Base-by-base conservation (phyloP, 2,329 filamentous ascomycete genomes). In the Calonectria leucothoes region DNA sequence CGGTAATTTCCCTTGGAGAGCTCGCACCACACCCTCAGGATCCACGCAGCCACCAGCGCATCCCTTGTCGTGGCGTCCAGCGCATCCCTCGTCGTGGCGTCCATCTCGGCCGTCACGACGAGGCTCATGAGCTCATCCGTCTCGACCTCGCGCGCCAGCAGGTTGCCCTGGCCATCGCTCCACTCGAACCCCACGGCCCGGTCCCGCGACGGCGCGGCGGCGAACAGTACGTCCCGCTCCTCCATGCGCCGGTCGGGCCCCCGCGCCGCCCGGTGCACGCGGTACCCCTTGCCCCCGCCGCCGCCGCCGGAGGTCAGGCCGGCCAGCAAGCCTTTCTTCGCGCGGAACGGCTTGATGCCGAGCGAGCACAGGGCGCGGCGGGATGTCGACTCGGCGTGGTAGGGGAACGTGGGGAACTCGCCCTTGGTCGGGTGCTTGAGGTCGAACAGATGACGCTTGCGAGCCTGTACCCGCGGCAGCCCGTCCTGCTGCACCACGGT, bases 31-130 rank as follows among this genome's bases (percentile, higher is more conserved):
- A 83, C 66, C 61, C 82, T 80, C 61, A 83, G 57, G 65, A 84
- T 78, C 84, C 84, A 85, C 11, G 83, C 82, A 5, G 80, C 77
- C 11, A 83, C 83, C 25, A 85, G 79, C 6, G 82, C 83, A 66
- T 85, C 84, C 5, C 83, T 76, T 71, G 75, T 65, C 11, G 75
- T 75, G 6, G 68, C 67, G 23, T 74, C 74, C 80, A 85, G 79
- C 6, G 82, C 83, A 66, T 85, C 84, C 5, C 83, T 76, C 71
- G 75, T 65, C 11, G 75, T 75, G 6, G 68, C 67, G 23, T 74
- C 74, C 80, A 85, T 80, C 75, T 82, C 79, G 15, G 79, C 80
- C 6, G 79, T 80, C 14, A 85, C 74, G 8, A 83, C 79, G 39
- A 85, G 69, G 20, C 81, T 81, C 76, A 81, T 78, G 23, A 79